Percentiles rank a stretch among this genome's conserved stretches.
phyloP scores from a whole-genome alignment of 352 stramenopile species.

The Phytophthora pinifolia region DNA sequence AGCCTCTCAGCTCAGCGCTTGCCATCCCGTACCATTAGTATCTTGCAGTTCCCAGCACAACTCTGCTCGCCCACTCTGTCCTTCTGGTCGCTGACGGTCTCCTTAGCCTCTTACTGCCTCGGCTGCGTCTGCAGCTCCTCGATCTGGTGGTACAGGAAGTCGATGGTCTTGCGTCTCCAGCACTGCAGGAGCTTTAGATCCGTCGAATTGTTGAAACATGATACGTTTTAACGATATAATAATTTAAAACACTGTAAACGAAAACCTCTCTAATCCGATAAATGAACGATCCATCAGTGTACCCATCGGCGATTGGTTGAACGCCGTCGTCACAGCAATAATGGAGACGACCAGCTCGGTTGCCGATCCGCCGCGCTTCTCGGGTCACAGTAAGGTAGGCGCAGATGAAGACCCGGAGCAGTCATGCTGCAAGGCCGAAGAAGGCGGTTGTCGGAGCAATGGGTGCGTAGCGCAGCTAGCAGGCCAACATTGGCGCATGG shows the following conservation, averaged over 20 bases:
- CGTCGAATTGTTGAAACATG: no score
- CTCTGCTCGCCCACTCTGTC: constrained; percentile 42
- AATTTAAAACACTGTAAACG: no score
- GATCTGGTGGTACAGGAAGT: constrained; percentile 59
- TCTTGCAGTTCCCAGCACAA: constrained; percentile 69
- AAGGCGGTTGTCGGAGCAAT: constrained; percentile 13
- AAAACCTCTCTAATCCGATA: no score
- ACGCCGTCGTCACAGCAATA: background rate
- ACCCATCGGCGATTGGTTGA: constrained; percentile 20
- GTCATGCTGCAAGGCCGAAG: constrained; percentile 20
- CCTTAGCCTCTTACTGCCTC: constrained; percentile 37
- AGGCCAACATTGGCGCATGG: background rate
- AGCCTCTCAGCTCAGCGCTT: constrained; percentile 50
- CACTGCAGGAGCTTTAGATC: constrained; percentile 32
- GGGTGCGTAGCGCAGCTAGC: constrained; percentile 12
- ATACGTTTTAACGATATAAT: no score
- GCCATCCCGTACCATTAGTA: constrained; percentile 20
- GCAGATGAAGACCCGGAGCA: background rate
- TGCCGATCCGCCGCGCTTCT: constrained; percentile 54
- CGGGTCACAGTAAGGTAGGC: constrained; percentile 38
- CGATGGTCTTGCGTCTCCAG: constrained; percentile 49
- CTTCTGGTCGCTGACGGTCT: constrained; percentile 34
- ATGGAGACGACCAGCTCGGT: constrained; percentile 5
- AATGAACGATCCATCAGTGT: background rate
- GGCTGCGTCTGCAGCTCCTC: constrained; percentile 49